Base-by-base conservation (phyloP, 345 rosid species). In the Reutealis trisperma region DNA sequence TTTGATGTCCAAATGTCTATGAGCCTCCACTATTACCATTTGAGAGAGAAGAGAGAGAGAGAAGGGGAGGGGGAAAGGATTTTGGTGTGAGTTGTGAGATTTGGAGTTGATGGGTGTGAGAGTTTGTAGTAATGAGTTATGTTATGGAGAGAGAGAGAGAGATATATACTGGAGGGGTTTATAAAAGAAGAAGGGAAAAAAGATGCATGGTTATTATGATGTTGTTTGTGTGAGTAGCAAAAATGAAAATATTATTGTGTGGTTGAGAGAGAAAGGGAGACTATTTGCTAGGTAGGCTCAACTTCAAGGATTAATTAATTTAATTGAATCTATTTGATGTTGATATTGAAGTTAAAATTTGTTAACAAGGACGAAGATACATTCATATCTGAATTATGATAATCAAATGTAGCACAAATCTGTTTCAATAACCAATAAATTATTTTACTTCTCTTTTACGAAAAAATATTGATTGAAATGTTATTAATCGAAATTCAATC, bases 11-110 rank as follows among this genome's bases (percentile, higher is more conserved):
- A 95, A 95, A 54, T 70, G 86, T 70, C 74, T 85, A 25, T 75
- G 79, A 73, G 88, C 86, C 25, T 88, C 94, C 99, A 90, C 91
- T 67, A 64, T 80, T 76, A 74, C 10, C 37, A 8, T 27, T 27
- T 7, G 19, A 54, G 58, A 19, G n/a, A 18, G 60, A 13, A 13
- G 30, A 16, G 37, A 54, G n/a, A 41, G 64, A 22, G 67, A 11
- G 30, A 27, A 75, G 51, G 8, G 67, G 42, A 3, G 67, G 42
- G 5, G 37, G 10, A 64, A 42, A 51, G 51, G 41, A 37, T 37
- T 37, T 37, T 37, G 41, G 41, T 37, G 41, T 2, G 41, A 37
- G 44, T 21, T 52, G 11, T 59, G 34, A 19, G 16, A 5, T 41
- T 58, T 34, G 57, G 25, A 15, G 2, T 57, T 54, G 10, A 7